Evolutionary conservation across 208 protist genomes (phyloP), one percentile per base, ranked within the genome.

Genomic region (Acanthamoeba royreba): DNA sequence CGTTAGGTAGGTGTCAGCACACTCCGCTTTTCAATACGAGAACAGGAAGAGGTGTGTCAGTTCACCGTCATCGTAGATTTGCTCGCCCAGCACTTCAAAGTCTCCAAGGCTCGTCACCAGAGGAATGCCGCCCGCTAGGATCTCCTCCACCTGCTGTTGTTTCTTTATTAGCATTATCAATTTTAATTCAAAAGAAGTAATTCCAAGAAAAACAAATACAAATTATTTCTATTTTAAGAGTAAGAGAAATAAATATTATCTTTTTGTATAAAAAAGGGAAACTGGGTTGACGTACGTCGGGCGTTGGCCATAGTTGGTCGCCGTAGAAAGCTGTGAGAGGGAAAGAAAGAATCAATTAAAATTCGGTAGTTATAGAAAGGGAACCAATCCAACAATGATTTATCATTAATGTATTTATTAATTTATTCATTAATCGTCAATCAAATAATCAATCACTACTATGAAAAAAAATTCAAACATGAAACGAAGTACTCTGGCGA

Each of bases 281-380:
- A 55, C 5, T n/a, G 1, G 40, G n/a, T 17, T 42, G 3, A 72
- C 61, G 61, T n/a, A 81, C 69, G 69, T 81, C 69, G 3, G 69
- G 69, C n/a, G 43, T 42, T 0, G 47, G 7, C 69, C 69, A 81
- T 22, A 81, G 35, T 9, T 43, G 43, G 38, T 81, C 69, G 11
- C 69, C 69, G 47, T 81, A 81, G 69, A 81, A 81, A n/a, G 69
- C 69, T 79, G 69, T n/a, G n/a, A n/a, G n/a, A n/a, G n/a, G n/a
- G n/a, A n/a, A n/a, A n/a, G n/a, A n/a, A 58, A 58, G 15, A 58
- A 58, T n/a, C 49, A 13, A 58, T 58, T 58, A 58, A 22, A 58
- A 58, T 13, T n/a, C n/a, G n/a, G n/a, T n/a, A n/a, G n/a, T n/a
- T n/a, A n/a, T n/a, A n/a, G n/a, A n/a, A n/a, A n/a, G n/a, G n/a